Evolutionary conservation across 202 grass and related monocot species (phyloP).

Genomic region (Elaeis oleifera): DNA sequence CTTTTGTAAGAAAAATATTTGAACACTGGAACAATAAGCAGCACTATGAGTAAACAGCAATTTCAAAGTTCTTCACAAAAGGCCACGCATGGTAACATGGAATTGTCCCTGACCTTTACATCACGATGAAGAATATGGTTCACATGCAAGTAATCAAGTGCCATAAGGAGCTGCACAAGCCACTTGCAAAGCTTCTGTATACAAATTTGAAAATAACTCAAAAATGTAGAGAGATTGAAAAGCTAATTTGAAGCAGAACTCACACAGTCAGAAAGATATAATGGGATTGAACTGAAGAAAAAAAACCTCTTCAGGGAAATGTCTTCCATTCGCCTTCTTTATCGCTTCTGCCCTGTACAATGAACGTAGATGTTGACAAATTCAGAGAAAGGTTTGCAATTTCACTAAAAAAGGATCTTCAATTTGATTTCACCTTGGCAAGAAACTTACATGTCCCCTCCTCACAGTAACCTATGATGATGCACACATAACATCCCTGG

Average conservation of each 20-base stretch:
- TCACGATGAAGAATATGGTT: conserved; percentile 95
- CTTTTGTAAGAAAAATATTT: conserved; percentile 93
- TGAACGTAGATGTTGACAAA: background rate
- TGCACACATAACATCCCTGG: conserved; percentile 96
- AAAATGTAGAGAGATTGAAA: background rate
- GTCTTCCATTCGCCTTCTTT: conserved; percentile 59
- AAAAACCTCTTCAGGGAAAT: conserved; percentile 81
- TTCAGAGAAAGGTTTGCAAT: conserved; percentile 3
- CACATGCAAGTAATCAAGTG: conserved; percentile 79
- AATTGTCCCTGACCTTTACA: conserved; percentile 58
- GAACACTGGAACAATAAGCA: conserved; percentile 63
- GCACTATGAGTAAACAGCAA: conserved; percentile 20
- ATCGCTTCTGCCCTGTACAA: conserved; percentile 66
- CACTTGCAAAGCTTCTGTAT: conserved; percentile 72
- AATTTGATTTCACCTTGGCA: conserved; percentile 21
- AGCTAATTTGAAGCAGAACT: too few relatives aligned
- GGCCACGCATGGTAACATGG: background rate
- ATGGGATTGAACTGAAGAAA: conserved; percentile 4
- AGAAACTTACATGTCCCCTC: conserved; percentile 79
- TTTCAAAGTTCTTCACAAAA: conserved; percentile 4
- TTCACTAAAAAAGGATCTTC: conserved; percentile 15
- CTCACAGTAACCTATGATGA: conserved; percentile 81
- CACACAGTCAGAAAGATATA: too few relatives aligned
- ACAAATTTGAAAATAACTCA: conserved; percentile 13
- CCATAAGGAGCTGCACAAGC: conserved; percentile 86